Base-by-base conservation (phyloP, 1,284 basidiomycete species). In the Trichosporon sp. region DNA sequence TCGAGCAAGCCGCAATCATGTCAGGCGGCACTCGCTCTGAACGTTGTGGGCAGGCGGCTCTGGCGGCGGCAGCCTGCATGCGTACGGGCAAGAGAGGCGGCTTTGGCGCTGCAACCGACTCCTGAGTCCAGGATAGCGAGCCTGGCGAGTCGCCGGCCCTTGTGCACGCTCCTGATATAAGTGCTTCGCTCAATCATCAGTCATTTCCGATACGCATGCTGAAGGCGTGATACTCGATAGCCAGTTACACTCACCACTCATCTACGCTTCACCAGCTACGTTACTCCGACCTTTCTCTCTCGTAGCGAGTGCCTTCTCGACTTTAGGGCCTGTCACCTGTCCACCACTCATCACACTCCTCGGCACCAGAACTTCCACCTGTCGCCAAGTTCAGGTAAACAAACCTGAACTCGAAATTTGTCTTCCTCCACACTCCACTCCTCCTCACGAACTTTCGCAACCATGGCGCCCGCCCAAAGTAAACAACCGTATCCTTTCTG, bases 401-500 rank as follows among this genome's bases (percentile, higher is more conserved):
- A 54, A 54, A 54, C 51, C 51, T 54, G 51, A 21, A 21, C n/a
- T 54, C 21, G 51, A 54, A 54, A 54, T 21, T 54, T 54, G 21
- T 16, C n/a, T 54, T 26, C 51, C 51, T 54, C 51, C 59, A 63
- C 56, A 32, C 56, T 32, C 56, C 31, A 31, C 32, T 61, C 59
- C 6, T 63, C 59, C 32, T n/a, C 35, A 37, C 59, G 68, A 65
- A 26, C 6, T 2, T 11, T 3, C 16, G 32, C 38, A 43, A 48
- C 51, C 6, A 68, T 68, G 70, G 48, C 48, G 14, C 68, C 65
- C 40, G 26, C 66, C 21, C 48, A 65, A 64, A 38, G 63, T 37
- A 72, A 68, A 48, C 68, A 70, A 51, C 71, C 74, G n/a, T 75
- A 75, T 51, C 74, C 74, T 5, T 75, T 75, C 64, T 75, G 74